Evolutionary conservation across 2,329 filamentous ascomycete species (phyloP).

Genomic region (Emydomyces testavorans): DNA sequence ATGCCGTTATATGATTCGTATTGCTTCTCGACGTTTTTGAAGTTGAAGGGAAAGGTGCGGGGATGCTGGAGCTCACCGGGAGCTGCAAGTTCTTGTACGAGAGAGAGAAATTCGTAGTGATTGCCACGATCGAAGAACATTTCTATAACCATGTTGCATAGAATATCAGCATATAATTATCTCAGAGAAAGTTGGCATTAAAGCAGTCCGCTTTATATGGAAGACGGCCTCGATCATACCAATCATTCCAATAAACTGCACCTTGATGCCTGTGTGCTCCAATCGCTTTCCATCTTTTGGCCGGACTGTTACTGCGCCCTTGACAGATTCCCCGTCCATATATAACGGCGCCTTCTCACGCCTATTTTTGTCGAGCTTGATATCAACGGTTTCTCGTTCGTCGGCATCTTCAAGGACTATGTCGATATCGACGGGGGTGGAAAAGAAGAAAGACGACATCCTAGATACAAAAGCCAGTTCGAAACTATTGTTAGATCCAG

Average conservation of each 20-base stretch:
- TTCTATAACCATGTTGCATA: slow-evolving; percentile 44
- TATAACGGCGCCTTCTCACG: slow-evolving; percentile 94
- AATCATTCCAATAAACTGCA: slow-evolving; percentile 98
- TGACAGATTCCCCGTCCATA: slow-evolving; percentile 96
- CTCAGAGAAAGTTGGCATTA: neutral
- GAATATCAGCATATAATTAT: slow-evolving; percentile 12
- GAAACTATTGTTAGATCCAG: too few relatives aligned
- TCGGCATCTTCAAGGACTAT: slow-evolving; percentile 93
- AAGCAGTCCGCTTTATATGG: too few relatives aligned
- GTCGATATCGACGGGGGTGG: slow-evolving; percentile 96
- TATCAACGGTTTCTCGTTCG: slow-evolving; percentile 87
- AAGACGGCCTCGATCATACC: slow-evolving; percentile 43
- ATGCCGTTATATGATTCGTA: slow-evolving; percentile 99
- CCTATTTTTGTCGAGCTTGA: slow-evolving; percentile 96
- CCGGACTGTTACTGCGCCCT: slow-evolving; percentile 84
- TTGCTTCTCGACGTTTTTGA: slow-evolving; percentile 99
- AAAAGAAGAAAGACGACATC: slow-evolving; percentile 99
- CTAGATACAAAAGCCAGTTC: slow-evolving; percentile 13
- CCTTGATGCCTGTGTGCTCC: slow-evolving; percentile 98
- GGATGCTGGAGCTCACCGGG: slow-evolving; percentile 97
- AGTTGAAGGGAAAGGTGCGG: slow-evolving; percentile 98
- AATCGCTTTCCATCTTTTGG: slow-evolving; percentile 97
- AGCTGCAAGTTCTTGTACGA: slow-evolving; percentile 91
- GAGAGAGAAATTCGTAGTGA: slow-evolving; percentile 96
- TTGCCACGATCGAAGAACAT: slow-evolving; percentile 99